Evolutionary conservation across 805 yeast genomes (phyloP).

Genomic region (Phaffomyces antillensis): DNA sequence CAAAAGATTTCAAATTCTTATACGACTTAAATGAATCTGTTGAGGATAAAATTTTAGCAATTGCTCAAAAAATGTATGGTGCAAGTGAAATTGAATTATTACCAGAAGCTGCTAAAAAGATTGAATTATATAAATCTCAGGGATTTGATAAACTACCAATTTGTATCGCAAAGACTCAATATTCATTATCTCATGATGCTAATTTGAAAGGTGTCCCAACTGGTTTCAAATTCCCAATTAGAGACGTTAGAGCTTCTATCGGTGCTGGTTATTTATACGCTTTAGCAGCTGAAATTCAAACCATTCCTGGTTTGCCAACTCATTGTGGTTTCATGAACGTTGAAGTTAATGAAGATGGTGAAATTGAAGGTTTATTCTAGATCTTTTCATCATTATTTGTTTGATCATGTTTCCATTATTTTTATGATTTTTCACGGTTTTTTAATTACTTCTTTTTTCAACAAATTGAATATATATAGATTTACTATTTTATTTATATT

Average conservation of each 20-base stretch:
- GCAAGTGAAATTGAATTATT: constrained; percentile 78
- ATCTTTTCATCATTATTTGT: neutral
- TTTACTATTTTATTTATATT: no score
- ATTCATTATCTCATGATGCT: constrained; percentile 79
- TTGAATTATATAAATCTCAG: constrained; percentile 60
- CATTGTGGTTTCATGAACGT: constrained; percentile 84
- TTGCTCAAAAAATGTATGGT: constrained; percentile 89
- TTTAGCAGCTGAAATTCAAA: constrained; percentile 78
- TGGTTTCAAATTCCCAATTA: constrained; percentile 71
- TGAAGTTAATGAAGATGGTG: constrained; percentile 73
- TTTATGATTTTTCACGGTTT: neutral
- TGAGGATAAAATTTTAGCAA: constrained; percentile 70
- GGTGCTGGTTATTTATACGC: constrained; percentile 87
- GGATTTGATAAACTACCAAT: constrained; percentile 75
- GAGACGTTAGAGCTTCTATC: constrained; percentile 70
- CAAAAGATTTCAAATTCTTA: constrained; percentile 48
- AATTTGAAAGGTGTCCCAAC: constrained; percentile 77
- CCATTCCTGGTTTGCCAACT: constrained; percentile 82
- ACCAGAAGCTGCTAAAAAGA: constrained; percentile 73
- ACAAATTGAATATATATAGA: neutral
- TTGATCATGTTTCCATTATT: neutral
- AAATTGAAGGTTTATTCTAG: constrained; percentile 80
- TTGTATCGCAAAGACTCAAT: constrained; percentile 83
- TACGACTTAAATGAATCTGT: constrained; percentile 68
- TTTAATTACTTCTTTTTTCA: neutral